These are phyloP conservation scores for Colletotrichum eleusines DNA, from an alignment of 2,329 filamentous ascomycete genomes.

Conservation along the genomic window DNA sequence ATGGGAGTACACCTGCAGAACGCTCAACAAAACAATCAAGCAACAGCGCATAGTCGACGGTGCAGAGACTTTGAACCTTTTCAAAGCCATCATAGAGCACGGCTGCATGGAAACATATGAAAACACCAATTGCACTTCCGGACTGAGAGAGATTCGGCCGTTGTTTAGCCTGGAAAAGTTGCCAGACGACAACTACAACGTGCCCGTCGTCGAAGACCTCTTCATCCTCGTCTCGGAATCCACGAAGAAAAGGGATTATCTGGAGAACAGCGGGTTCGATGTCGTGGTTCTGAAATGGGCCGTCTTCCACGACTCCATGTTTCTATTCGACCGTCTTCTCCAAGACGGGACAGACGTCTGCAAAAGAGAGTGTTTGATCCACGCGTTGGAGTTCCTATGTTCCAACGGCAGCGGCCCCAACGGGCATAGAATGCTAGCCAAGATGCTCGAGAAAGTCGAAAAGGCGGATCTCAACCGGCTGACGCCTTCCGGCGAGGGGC, in stretches of 20 bases:
- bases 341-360: not conserved
- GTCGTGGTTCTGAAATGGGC: conserved; percentile 12
- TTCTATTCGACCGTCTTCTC: conserved; percentile 9
- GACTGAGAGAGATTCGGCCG: not conserved
- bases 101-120: conserved; percentile 5
- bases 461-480: not conserved
- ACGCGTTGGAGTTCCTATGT: conserved; percentile 11
- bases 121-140: not conserved
- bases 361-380: not conserved
- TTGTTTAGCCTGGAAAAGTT: not conserved
- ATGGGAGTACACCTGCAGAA: conserved; percentile 7
- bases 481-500: not conserved
- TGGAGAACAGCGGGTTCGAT: not conserved
- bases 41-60: not conserved
- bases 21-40: not conserved
- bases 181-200: not conserved
- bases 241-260: not conserved
- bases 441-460: conserved; percentile 4
- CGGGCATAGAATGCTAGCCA: conserved; percentile 7
- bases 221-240: conserved; percentile 1
- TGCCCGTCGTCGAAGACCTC: conserved; percentile 4
- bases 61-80: not conserved
- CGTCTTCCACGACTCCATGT: conserved; percentile 10
- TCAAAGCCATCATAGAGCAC: not conserved
- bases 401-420: not conserved